Conservation (phyloP, 2,329 filamentous ascomycete species). For the Didymella keratinophila region DNA sequence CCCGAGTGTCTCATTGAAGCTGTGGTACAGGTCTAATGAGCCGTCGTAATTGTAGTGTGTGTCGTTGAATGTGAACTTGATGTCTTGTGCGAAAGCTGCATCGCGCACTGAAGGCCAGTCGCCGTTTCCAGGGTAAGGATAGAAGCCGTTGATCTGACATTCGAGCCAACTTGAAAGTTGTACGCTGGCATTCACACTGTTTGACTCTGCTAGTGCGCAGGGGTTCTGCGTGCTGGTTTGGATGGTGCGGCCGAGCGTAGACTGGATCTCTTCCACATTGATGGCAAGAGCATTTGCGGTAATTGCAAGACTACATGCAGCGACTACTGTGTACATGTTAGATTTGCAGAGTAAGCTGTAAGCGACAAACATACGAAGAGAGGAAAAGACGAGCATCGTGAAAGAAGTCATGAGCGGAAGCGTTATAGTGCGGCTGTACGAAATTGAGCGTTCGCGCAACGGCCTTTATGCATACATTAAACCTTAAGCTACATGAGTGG, state of each 20-base stretch:
- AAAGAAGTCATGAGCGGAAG: neutral
- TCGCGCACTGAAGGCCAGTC: constrained; percentile 38
- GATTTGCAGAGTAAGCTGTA: neutral
- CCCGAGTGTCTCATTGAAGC: constrained; percentile 40
- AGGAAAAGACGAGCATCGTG: constrained; percentile 7
- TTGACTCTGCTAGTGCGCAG: constrained; percentile 34
- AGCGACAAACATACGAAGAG: neutral
- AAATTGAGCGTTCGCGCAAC: neutral
- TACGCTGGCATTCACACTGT: constrained; percentile 36
- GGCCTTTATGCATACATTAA: neutral
- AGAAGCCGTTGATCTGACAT: constrained; percentile 45
- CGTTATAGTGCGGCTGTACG: neutral
- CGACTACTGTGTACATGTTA: neutral
- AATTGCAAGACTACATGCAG: neutral
- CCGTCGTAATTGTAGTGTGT: constrained; percentile 43
- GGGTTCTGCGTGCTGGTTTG: constrained; percentile 25
- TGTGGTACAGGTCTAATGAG: constrained; percentile 37
- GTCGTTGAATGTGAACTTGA: constrained; percentile 45
- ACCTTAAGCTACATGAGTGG: neutral
- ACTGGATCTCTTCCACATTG: neutral
- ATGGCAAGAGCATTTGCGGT: neutral
- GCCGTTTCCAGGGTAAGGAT: constrained; percentile 43
- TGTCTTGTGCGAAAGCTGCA: constrained; percentile 33
- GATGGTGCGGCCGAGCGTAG: neutral
- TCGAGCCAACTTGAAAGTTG: constrained; percentile 44